A percentile compares a stretch with the other conserved stretches of the same genome.
Evolutionary conservation across 495 filamentous ascomycete genomes (phyloP).

Genomic region (Penicillium riverlandense): DNA sequence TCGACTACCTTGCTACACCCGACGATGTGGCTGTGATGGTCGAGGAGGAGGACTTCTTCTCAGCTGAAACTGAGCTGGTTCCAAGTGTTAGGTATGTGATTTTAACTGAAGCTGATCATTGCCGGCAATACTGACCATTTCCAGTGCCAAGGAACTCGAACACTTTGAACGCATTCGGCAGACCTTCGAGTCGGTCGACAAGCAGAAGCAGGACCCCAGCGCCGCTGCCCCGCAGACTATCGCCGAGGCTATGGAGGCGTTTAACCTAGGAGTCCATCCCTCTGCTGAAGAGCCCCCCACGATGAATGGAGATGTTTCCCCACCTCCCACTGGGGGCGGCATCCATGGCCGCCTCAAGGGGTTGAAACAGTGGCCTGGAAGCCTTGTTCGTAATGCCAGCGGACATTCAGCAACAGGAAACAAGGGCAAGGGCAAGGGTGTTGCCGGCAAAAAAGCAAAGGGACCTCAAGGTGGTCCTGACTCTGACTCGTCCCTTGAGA

Average conservation of each 20-base stretch:
- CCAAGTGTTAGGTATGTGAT: conserved; percentile 65
- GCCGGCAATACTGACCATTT: conserved; percentile 11
- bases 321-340: conserved; percentile 6
- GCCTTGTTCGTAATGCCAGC: conserved; percentile 21
- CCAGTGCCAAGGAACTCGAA: conserved; percentile 78
- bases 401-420: conserved; percentile 20
- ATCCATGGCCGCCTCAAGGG: conserved; percentile 24
- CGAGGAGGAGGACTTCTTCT: conserved; percentile 76
- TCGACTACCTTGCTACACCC: conserved; percentile 78
- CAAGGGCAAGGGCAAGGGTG: conserved; percentile 33
- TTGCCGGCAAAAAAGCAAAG: conserved; percentile 36
- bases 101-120: not conserved
- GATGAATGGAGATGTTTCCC: conserved; percentile 23
- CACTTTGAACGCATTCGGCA: conserved; percentile 84
- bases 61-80: conserved; percentile 77
- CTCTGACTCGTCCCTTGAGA: conserved; percentile 14
- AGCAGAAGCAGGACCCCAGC: conserved; percentile 27
- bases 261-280: conserved; percentile 17
- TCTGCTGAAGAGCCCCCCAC: conserved; percentile 14
- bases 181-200: conserved; percentile 61
- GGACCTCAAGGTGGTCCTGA: conserved; percentile 13
- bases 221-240: conserved; percentile 27
- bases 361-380: conserved; percentile 19
- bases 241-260: conserved; percentile 31
- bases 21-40: conserved; percentile 84